Conservation (phyloP, 306 rosid genomes). For the Begonia peltatifolia region DNA sequence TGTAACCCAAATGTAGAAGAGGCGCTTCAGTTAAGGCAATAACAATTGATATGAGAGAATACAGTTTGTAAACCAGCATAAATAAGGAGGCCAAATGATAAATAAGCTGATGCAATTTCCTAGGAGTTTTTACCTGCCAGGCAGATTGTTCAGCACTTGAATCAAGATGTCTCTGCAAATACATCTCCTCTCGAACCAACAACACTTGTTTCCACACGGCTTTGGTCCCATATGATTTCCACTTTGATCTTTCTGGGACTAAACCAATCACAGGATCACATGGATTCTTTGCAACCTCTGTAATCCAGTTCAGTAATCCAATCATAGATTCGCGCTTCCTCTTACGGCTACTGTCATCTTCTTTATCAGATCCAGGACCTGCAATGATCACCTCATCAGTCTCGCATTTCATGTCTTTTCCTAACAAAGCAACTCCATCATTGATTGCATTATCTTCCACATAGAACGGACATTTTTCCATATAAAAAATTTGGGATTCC, state of each 20-base stretch:
- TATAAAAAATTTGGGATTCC: neutral
- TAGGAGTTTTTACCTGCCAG: conserved; percentile 44
- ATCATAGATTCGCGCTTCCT: conserved; percentile 26
- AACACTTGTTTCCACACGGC: conserved; percentile 55
- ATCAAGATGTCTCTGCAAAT: conserved; percentile 21
- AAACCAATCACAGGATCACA: conserved; percentile 38
- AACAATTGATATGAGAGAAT: too few relatives aligned
- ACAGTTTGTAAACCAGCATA: too few relatives aligned
- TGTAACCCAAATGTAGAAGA: too few relatives aligned
- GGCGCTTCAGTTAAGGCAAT: too few relatives aligned
- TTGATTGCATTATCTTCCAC: conserved; percentile 10
- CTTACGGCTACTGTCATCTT: conserved; percentile 11
- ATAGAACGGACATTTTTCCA: conserved; percentile 5
- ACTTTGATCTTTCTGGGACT: conserved; percentile 41
- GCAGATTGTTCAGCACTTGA: conserved; percentile 21
- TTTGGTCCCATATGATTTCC: conserved; percentile 34
- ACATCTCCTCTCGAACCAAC: conserved; percentile 42
- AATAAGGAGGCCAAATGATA: too few relatives aligned
- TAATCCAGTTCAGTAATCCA: conserved; percentile 45
- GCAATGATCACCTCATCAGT: conserved; percentile 10
- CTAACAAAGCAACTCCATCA: conserved; percentile 11
- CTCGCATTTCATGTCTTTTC: conserved; percentile 11
- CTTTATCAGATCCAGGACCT: conserved; percentile 15
- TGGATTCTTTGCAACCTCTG: conserved; percentile 38
- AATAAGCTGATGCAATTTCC: neutral